Evolutionary conservation across 2,329 filamentous ascomycete species (phyloP).

Genomic region (Scedosporium minutisporum): DNA sequence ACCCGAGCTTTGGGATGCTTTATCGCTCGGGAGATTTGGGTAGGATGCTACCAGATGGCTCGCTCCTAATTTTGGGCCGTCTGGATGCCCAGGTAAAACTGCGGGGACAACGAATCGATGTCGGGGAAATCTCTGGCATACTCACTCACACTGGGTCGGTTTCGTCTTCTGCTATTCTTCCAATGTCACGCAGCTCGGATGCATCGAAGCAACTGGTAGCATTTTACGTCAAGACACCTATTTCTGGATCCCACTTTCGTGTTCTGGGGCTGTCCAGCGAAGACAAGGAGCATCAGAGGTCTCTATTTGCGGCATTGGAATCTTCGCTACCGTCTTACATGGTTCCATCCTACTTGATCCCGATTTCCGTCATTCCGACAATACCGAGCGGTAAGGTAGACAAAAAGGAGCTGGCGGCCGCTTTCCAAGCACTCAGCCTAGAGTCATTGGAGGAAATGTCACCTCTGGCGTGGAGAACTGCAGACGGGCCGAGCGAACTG

Average conservation of each 20-base stretch:
- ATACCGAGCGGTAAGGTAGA: slow-evolving; percentile 71
- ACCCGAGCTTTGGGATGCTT: slow-evolving; percentile 59
- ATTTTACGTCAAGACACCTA: slow-evolving; percentile 48
- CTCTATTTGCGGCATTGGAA: slow-evolving; percentile 45
- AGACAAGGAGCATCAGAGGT: slow-evolving; percentile 7
- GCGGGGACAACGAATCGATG: slow-evolving; percentile 69
- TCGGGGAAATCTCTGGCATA: slow-evolving; percentile 58
- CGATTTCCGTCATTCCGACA: slow-evolving; percentile 58
- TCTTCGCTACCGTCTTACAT: slow-evolving; percentile 62
- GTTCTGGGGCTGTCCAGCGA: slow-evolving; percentile 19
- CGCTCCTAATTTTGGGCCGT: slow-evolving; percentile 62
- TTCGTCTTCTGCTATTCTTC: slow-evolving; percentile 53
- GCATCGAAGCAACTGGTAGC: slow-evolving; percentile 48
- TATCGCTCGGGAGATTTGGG: slow-evolving; percentile 81
- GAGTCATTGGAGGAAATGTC: slow-evolving; percentile 31
- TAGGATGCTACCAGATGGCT: slow-evolving; percentile 66
- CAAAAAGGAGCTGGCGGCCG: slow-evolving; percentile 37
- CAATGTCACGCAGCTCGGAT: slow-evolving; percentile 33
- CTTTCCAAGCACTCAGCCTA: slow-evolving; percentile 36
- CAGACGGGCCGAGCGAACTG: slow-evolving; percentile 30
- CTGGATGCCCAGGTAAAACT: slow-evolving; percentile 76
- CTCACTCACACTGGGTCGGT: slow-evolving; percentile 44
- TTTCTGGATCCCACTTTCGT: slow-evolving; percentile 17
- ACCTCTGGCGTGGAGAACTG: slow-evolving; percentile 15
- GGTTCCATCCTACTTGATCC: slow-evolving; percentile 66